Conservation (phyloP, 345 rosid species). For the Murraya koenigii region DNA sequence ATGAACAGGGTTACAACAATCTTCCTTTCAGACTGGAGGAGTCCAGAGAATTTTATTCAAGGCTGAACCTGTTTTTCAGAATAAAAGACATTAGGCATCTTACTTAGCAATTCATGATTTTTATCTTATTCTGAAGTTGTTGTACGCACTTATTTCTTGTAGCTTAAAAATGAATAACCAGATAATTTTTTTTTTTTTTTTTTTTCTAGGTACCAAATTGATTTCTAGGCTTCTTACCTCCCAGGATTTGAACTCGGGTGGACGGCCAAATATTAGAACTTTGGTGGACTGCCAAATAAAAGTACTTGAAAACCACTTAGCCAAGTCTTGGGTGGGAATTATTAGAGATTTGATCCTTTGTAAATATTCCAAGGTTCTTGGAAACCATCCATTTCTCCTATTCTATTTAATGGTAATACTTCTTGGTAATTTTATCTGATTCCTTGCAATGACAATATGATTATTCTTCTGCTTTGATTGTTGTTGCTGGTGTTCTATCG, state of each 20-base stretch:
- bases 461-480: neutral
- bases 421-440: neutral
- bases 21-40: neutral
- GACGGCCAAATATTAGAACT: too few relatives aligned
- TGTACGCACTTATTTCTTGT: neutral
- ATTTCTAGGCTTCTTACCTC: too few relatives aligned
- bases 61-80: neutral
- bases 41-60: neutral
- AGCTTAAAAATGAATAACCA: too few relatives aligned
- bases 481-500: neutral
- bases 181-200: too few relatives aligned
- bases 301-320: too few relatives aligned
- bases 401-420: neutral
- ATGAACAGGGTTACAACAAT: neutral
- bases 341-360: neutral
- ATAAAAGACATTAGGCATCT: neutral
- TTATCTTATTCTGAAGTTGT: neutral
- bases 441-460: neutral
- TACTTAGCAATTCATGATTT: neutral
- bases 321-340: too few relatives aligned
- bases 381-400: neutral
- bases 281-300: too few relatives aligned
- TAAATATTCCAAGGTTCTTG: neutral
- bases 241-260: too few relatives aligned
- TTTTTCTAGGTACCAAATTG: too few relatives aligned